Evolutionary conservation across 2,329 filamentous ascomycete species (phyloP).

Genomic region (Paracorniculantispora psalliotae): DNA sequence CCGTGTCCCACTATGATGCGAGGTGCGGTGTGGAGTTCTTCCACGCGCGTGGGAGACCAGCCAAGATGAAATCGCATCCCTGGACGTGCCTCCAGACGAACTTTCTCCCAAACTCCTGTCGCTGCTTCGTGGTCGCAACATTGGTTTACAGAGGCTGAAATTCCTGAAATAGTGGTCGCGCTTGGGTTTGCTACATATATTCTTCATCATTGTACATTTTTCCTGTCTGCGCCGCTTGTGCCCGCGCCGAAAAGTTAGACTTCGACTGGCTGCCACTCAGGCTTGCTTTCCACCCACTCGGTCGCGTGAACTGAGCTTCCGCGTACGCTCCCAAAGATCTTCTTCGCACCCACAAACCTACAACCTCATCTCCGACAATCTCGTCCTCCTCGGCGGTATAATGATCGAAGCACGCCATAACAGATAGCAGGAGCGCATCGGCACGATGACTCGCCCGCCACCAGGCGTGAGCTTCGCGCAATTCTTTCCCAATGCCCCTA

Average conservation of each 20-base stretch:
- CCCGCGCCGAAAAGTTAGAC: constrained; percentile 6
- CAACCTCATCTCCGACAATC: constrained; percentile 17
- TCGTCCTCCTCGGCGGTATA: constrained; percentile 40
- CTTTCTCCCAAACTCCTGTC: constrained; percentile 1
- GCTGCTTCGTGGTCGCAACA: not conserved
- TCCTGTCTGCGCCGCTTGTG: not conserved
- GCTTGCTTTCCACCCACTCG: constrained; percentile 5
- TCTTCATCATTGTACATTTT: not conserved
- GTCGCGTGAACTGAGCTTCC: constrained; percentile 12
- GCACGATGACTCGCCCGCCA: constrained; percentile 74
- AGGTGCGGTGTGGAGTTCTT: constrained; percentile 13
- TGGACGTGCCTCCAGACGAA: constrained; percentile 10
- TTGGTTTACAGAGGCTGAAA: not conserved
- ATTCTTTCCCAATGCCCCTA: constrained; percentile 78
- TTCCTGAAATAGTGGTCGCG: not conserved
- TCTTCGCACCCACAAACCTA: constrained; percentile 10
- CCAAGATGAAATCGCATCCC: constrained; percentile 13
- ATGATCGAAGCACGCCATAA: constrained; percentile 52
- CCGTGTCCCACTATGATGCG: constrained; percentile 10
- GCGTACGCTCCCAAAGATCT: not conserved
- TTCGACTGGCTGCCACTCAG: not conserved
- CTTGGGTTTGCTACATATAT: not conserved
- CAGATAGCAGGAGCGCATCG: constrained; percentile 46
- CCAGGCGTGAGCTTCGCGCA: constrained; percentile 73
- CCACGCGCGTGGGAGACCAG: constrained; percentile 10